Evolutionary conservation across 208 protist genomes (phyloP).

Genomic region (Trypanosoma melophagium): DNA sequence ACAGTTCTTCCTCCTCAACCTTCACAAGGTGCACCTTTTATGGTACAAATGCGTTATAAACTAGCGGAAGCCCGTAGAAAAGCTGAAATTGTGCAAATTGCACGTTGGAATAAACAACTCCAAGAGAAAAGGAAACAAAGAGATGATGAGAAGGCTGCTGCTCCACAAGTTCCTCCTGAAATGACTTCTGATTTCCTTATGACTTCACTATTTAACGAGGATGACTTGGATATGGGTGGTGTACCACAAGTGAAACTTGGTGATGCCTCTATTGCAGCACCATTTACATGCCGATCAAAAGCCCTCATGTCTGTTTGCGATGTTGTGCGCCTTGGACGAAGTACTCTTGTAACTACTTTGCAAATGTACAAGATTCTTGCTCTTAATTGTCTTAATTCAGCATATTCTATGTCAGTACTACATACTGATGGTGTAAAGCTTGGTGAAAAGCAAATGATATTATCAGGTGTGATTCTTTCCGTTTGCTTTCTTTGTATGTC

Average conservation of each 20-base stretch:
- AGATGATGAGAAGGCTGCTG: slow-evolving; percentile 48
- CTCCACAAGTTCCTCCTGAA: slow-evolving; percentile 32
- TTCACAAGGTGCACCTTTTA: slow-evolving; percentile 57
- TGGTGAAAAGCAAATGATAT: slow-evolving; percentile 97
- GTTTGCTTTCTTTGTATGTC: slow-evolving; percentile 98
- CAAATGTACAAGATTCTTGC: slow-evolving; percentile 99
- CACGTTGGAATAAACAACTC: slow-evolving; percentile 80
- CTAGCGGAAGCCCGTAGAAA: slow-evolving; percentile 82
- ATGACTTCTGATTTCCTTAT: slow-evolving; percentile 80
- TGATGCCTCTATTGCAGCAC: slow-evolving; percentile 93
- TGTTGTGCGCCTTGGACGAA: slow-evolving; percentile 97
- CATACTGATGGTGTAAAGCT: slow-evolving; percentile 96
- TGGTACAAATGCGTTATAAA: slow-evolving; percentile 75
- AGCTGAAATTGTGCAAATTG: slow-evolving; percentile 79
- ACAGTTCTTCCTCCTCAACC: slow-evolving; percentile 75
- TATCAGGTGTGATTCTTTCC: slow-evolving; percentile 93
- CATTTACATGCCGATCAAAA: slow-evolving; percentile 92
- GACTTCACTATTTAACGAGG: slow-evolving; percentile 88
- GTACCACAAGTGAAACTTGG: slow-evolving; percentile 91
- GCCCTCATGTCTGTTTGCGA: slow-evolving; percentile 88
- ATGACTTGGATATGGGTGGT: slow-evolving; percentile 68
- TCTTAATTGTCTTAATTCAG: slow-evolving; percentile 97
- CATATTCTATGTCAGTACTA: slow-evolving; percentile 97
- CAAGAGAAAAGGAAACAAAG: slow-evolving; percentile 53
- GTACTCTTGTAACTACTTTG: slow-evolving; percentile 97